Evolutionary conservation across 2,329 filamentous ascomycete genomes (phyloP).

Genomic region (Aschersonia sp.): DNA sequence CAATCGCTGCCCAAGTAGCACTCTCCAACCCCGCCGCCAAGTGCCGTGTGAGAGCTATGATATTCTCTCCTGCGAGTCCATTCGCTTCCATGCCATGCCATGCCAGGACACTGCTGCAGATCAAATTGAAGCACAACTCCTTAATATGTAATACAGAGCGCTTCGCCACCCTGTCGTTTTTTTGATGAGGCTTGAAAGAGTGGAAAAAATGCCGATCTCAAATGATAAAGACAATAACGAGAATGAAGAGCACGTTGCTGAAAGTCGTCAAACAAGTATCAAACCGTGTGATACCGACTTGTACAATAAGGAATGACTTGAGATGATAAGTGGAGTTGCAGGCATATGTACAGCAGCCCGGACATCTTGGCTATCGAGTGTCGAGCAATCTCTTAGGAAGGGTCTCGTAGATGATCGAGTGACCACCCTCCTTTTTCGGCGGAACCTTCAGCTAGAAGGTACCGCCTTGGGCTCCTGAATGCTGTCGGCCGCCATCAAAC

Average conservation of each 20-base stretch:
- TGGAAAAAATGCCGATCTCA: not conserved
- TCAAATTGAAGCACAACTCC: conserved; percentile 10
- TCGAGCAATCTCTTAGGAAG: too few relatives aligned
- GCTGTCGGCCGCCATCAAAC: not conserved
- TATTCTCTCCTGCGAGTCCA: not conserved
- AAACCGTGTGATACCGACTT: too few relatives aligned
- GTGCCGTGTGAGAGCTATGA: not conserved
- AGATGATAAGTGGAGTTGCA: too few relatives aligned
- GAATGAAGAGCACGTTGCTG: too few relatives aligned
- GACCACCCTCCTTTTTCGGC: too few relatives aligned
- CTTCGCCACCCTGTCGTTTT: not conserved
- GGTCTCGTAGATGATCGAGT: too few relatives aligned
- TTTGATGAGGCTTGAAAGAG: not conserved
- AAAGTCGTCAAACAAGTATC: too few relatives aligned
- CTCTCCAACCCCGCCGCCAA: too few relatives aligned
- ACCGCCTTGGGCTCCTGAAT: not conserved
- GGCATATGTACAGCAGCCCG: too few relatives aligned
- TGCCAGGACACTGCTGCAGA: not conserved
- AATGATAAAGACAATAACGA: not conserved
- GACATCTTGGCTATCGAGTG: too few relatives aligned
- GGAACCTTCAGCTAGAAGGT: not conserved
- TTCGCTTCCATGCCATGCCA: not conserved
- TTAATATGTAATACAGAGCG: conserved; percentile 16
- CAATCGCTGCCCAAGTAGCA: not conserved
- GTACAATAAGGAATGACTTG: too few relatives aligned